A percentile compares a stretch with the other conserved stretches of the same genome.
Evolutionary conservation across 306 rosid species (phyloP).

Genomic region (Fragaria nilgerrensis): DNA sequence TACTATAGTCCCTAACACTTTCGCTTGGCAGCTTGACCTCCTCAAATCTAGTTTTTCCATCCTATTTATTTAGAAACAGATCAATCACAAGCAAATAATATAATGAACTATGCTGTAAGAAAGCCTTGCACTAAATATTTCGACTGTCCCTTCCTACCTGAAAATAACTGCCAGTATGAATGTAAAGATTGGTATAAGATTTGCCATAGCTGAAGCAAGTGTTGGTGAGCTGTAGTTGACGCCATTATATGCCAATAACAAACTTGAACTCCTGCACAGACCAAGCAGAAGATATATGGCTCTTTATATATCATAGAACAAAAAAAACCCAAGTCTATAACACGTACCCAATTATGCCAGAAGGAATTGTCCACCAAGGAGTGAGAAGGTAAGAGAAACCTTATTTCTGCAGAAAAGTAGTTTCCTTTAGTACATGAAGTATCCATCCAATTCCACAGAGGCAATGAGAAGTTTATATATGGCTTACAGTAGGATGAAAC

Average conservation of each 20-base stretch:
- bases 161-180: constrained; percentile 16
- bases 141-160: constrained; percentile 1
- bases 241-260: constrained; percentile 9
- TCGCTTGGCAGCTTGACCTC: constrained; percentile 4
- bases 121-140: background rate
- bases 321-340: background rate
- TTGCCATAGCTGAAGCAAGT: constrained; percentile 23
- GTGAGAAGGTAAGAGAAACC: background rate
- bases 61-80: background rate
- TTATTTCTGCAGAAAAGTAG: constrained; percentile 11
- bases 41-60: constrained; percentile 6
- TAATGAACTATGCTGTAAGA: background rate
- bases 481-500: background rate
- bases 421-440: background rate
- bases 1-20: constrained; percentile 14
- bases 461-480: background rate
- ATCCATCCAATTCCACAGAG: too few relatives aligned
- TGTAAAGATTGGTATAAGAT: constrained; percentile 14
- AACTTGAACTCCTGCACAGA: constrained; percentile 5
- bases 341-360: constrained; percentile 14
- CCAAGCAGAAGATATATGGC: background rate
- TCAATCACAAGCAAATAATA: background rate
- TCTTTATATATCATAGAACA: background rate
- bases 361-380: background rate
- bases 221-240: constrained; percentile 27